Percentiles rank a stretch among this genome's conserved stretches.
Conservation (phyloP, 1,284 basidiomycete species). For the Cronartium ribicola region DNA sequence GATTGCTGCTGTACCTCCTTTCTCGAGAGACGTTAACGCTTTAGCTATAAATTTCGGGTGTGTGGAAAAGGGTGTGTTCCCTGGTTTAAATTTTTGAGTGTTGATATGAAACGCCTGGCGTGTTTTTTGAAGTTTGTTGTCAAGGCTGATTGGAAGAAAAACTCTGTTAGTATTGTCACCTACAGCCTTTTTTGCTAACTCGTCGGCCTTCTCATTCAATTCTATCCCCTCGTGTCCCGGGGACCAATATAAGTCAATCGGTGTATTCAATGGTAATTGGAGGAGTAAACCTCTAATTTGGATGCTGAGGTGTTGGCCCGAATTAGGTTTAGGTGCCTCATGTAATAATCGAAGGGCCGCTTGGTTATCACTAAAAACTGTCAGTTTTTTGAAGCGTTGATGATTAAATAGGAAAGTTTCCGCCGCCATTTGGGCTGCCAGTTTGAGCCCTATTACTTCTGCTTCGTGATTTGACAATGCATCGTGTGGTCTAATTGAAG, state of each 20-base stretch:
- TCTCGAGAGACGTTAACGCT: not conserved
- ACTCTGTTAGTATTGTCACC: not conserved
- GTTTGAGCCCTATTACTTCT: not conserved
- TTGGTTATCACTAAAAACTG: conserved; percentile 9
- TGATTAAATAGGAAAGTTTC: not conserved
- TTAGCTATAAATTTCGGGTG: not conserved
- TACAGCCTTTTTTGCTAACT: not conserved
- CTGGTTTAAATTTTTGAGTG: not conserved
- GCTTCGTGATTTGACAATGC: not conserved
- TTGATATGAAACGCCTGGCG: not conserved
- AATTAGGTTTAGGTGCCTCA: not conserved
- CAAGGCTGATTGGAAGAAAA: not conserved
- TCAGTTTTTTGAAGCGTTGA: not conserved
- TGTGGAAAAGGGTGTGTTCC: not conserved
- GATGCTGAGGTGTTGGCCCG: not conserved
- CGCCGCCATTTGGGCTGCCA: not conserved
- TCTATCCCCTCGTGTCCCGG: conserved; percentile 8
- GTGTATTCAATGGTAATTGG: not conserved
- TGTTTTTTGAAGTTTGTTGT: not conserved
- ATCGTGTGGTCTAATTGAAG: not conserved
- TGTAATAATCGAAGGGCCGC: not conserved
- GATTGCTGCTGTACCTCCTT: not conserved
- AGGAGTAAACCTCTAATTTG: not conserved
- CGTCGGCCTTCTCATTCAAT: conserved; percentile 14
- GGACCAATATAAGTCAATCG: conserved; percentile 6